Base-by-base conservation (phyloP, 75 land plant genomes). In the Gnetum montanum region DNA sequence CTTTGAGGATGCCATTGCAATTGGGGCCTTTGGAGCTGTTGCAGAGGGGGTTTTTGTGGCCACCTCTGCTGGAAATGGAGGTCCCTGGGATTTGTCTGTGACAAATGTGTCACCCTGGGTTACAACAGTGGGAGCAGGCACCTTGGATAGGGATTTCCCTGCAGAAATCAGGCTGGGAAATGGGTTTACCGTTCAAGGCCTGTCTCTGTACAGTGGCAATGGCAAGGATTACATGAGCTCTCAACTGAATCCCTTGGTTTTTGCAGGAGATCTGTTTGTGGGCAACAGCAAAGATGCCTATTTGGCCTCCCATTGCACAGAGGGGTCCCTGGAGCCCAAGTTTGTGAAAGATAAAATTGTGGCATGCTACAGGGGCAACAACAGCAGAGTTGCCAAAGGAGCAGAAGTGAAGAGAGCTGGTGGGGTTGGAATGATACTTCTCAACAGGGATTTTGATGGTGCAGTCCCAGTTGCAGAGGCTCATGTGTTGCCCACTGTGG, bases 101-200 rank as follows among this genome's bases (percentile, higher is more conserved):
- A 74, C 81, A 4, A 94, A 94, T 49, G 82, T 89, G 1, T 87
- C 98, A 0, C 98, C 98, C 0, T 94, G 98, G 98, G 67, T 94
- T 11, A 58, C 86, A 43, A 94, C 98, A 4, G 84, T 94, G 30
- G 98, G 85, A 11, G 98, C 98, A 6, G 81, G 87, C 26, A 80
- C 91, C 15, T 40, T 94, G 38, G 98, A 94, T 43, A 47, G 98
- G 41, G 75, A 72, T 57, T 94, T 94, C 69, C 96, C 88, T 0
- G 96, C 96, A 0, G 76, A 82, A 31, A 81, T 83, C 0, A 6
- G 61, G 37, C 72, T 94, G 13, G 90, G 85, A 3, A 71, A 94
- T 53, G 88, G 85, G 1, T 54, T 53, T 24, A 11, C 70, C 5
- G 40, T 70, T 30, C 52, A 61, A 15, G 98, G 98, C 0, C 76